Conservation (phyloP, 805 yeast genomes). For the Saturnispora mendoncae region DNA sequence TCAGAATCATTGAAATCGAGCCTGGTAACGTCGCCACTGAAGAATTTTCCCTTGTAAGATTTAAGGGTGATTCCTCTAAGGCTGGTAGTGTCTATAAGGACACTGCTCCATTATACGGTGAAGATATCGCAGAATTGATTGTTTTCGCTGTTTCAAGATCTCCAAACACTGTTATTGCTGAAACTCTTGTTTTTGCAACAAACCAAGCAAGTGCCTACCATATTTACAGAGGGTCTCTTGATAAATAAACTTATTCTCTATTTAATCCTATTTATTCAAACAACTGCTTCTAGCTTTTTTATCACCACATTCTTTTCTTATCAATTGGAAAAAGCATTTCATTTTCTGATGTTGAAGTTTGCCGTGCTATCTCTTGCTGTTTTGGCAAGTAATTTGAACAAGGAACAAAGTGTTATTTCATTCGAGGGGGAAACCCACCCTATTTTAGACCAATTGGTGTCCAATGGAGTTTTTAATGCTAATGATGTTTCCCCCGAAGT, state of each 20-base stretch:
- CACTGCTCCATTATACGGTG: slow-evolving; percentile 61
- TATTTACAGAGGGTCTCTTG: slow-evolving; percentile 34
- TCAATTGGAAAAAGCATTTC: too few relatives aligned
- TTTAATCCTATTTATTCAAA: too few relatives aligned
- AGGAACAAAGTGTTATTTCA: neutral
- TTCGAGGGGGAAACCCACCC: too few relatives aligned
- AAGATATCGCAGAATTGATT: slow-evolving; percentile 68
- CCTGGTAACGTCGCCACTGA: slow-evolving; percentile 73
- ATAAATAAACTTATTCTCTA: slow-evolving; percentile 2
- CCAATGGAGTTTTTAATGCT: slow-evolving; percentile 9
- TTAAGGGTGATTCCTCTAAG: slow-evolving; percentile 49
- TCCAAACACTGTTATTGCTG: slow-evolving; percentile 68
- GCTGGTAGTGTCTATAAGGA: slow-evolving; percentile 62
- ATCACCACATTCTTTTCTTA: too few relatives aligned
- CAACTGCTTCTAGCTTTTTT: too few relatives aligned
- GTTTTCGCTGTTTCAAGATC: slow-evolving; percentile 60
- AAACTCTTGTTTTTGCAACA: slow-evolving; percentile 72
- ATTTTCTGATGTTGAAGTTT: too few relatives aligned
- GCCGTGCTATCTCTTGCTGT: too few relatives aligned
- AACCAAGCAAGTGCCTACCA: slow-evolving; percentile 78
- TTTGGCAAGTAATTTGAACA: too few relatives aligned
- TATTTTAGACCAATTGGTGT: slow-evolving; percentile 9
- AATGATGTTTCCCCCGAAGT: slow-evolving; percentile 4
- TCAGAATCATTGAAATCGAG: slow-evolving; percentile 64
- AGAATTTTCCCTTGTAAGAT: slow-evolving; percentile 59